Conservation (phyloP, 495 filamentous ascomycete genomes). For the Neurospora sp. region DNA sequence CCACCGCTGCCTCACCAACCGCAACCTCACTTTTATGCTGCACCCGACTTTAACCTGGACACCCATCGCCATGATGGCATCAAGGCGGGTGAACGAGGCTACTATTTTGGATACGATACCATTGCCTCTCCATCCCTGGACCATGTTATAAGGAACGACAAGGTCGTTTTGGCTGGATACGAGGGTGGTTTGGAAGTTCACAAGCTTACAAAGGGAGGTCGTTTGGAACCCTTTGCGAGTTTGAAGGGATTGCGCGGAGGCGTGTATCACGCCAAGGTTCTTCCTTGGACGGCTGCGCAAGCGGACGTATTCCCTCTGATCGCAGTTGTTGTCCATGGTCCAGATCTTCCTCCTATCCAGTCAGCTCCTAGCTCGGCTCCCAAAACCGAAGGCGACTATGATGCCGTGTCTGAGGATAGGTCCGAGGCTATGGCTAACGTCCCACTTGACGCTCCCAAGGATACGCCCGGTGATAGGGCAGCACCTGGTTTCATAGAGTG, state of each 20-base stretch:
- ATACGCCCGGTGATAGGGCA: conserved; percentile 6
- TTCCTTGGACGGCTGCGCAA: conserved; percentile 41
- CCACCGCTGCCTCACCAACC: conserved; percentile 74
- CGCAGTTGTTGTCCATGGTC: conserved; percentile 67
- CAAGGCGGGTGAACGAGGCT: conserved; percentile 52
- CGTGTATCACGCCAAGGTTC: conserved; percentile 71
- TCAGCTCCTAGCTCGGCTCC: background rate
- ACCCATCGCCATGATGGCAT: conserved; percentile 41
- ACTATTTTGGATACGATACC: conserved; percentile 71
- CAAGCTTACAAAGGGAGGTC: conserved; percentile 53
- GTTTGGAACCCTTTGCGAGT: conserved; percentile 50
- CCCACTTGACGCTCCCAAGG: conserved; percentile 16
- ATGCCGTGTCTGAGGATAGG: conserved; percentile 28
- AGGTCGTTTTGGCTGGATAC: conserved; percentile 65
- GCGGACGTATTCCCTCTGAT: conserved; percentile 50
- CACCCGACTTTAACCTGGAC: conserved; percentile 59
- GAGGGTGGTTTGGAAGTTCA: conserved; percentile 66
- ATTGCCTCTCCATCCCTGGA: conserved; percentile 42
- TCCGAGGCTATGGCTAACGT: conserved; percentile 25
- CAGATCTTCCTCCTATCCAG: conserved; percentile 33
- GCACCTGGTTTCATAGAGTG: conserved; percentile 33
- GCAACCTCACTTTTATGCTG: conserved; percentile 61
- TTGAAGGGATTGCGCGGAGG: conserved; percentile 67
- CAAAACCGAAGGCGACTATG: conserved; percentile 25
- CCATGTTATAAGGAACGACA: conserved; percentile 44